Percentiles rank a stretch among this genome's conserved stretches.
phyloP scores from a whole-genome alignment of 768 basidiomycete genomes.

The Suillus bovinus region DNA sequence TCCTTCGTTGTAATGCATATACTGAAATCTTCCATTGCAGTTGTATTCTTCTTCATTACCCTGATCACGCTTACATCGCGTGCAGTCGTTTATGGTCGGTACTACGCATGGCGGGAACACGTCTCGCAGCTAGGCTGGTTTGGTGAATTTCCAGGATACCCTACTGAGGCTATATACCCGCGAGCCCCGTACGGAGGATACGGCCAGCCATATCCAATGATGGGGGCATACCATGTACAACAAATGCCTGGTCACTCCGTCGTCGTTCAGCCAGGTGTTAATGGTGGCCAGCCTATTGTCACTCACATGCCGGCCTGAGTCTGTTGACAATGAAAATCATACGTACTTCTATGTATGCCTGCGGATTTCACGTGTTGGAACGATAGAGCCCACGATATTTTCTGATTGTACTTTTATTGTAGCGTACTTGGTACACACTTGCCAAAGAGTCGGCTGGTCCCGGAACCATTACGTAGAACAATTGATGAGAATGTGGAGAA shows the following conservation, averaged over 20 bases:
- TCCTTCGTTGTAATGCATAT: slow-evolving; percentile 3
- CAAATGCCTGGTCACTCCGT: slow-evolving; percentile 62
- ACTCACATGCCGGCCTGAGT: slow-evolving; percentile 51
- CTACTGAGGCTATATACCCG: slow-evolving; percentile 25
- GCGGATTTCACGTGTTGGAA: not conserved
- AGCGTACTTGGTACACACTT: not conserved
- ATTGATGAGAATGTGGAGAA: slow-evolving; percentile 11
- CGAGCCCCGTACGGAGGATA: slow-evolving; percentile 37
- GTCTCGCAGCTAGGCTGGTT: slow-evolving; percentile 74
- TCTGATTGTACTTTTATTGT: not conserved
- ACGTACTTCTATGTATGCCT: not conserved
- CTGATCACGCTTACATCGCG: slow-evolving; percentile 54
- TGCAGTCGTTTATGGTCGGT: slow-evolving; percentile 34
- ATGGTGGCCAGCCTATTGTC: slow-evolving; percentile 60
- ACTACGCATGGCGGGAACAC: slow-evolving; percentile 35
- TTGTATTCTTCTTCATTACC: slow-evolving; percentile 51
- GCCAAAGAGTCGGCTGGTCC: not conserved
- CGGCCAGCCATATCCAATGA: slow-evolving; percentile 20
- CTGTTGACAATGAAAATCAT: not conserved
- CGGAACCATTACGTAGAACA: slow-evolving; percentile 16
- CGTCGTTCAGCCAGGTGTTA: slow-evolving; percentile 65
- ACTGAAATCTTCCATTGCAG: slow-evolving; percentile 25
- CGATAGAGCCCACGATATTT: not conserved
- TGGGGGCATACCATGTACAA: slow-evolving; percentile 41
- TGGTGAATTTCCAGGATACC: slow-evolving; percentile 66